Evolutionary conservation across 177 flowering plant genomes (phyloP).

Genomic region (Telopea speciosissima): DNA sequence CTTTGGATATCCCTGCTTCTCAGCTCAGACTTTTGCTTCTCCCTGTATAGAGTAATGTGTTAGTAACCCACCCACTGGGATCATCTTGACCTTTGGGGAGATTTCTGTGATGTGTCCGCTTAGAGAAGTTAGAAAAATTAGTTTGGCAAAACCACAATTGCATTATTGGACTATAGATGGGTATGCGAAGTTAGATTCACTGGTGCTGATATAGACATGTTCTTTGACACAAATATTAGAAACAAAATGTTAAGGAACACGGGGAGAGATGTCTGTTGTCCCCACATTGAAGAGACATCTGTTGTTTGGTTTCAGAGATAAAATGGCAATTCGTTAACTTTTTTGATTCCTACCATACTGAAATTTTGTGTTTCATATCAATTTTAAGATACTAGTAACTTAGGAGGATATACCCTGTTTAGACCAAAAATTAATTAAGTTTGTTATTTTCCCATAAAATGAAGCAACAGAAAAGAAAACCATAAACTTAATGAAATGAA

Average conservation of each 20-base stretch:
- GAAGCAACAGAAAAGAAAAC: too few relatives aligned
- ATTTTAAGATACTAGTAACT: not conserved
- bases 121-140: too few relatives aligned
- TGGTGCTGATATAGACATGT: not conserved
- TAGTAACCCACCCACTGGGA: not conserved
- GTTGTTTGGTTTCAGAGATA: not conserved
- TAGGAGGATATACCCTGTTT: not conserved
- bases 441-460: too few relatives aligned
- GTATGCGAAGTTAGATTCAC: not conserved
- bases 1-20: too few relatives aligned
- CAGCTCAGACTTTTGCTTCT: too few relatives aligned
- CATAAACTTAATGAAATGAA: too few relatives aligned
- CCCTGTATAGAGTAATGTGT: not conserved
- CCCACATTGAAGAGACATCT: not conserved
- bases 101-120: not conserved
- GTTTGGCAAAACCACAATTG: not conserved
- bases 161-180: not conserved
- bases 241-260: not conserved
- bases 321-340: not conserved
- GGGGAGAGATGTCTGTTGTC: too few relatives aligned
- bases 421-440: too few relatives aligned
- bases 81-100: not conserved
- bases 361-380: not conserved
- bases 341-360: not conserved
- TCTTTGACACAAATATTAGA: not conserved